Conservation (phyloP, 139 green algal genomes). For the Closterium sp. region DNA sequence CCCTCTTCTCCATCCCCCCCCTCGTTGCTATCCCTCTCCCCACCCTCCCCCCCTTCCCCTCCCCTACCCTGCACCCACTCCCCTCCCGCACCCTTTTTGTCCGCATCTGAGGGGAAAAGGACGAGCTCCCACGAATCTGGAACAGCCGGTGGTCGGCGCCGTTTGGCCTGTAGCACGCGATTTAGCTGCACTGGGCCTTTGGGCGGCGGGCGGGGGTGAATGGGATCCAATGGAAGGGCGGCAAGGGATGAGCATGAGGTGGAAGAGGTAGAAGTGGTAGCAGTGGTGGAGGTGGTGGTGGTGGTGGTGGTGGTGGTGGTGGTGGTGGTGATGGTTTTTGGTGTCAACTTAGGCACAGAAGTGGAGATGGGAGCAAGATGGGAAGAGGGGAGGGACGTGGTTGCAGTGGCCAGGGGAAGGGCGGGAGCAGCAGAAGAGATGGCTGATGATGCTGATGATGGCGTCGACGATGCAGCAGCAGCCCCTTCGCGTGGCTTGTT, state of each 20-base stretch:
- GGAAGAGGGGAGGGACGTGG: neutral
- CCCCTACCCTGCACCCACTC: neutral
- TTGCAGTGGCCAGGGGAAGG: neutral
- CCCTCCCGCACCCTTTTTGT: neutral
- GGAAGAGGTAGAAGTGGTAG: neutral
- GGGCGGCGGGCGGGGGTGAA: neutral
- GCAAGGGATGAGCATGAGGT: neutral
- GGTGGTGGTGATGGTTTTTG: neutral
- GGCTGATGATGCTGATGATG: neutral
- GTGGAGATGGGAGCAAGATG: neutral
- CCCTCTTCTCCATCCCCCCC: too few relatives aligned
- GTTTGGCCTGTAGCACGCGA: neutral
- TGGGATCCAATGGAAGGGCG: neutral
- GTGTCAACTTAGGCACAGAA: neutral
- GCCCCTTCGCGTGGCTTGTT: too few relatives aligned
- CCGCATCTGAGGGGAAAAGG: neutral
- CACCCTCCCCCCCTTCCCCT: neutral
- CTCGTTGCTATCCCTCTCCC: too few relatives aligned
- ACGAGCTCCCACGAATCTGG: neutral
- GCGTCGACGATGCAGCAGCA: neutral
- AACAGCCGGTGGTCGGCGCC: neutral
- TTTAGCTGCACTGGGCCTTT: neutral
- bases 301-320: neutral
- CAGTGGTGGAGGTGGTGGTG: neutral
- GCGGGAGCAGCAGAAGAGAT: neutral